Conservation (phyloP, 1,139 yeast species). For the Pichia sp. region DNA sequence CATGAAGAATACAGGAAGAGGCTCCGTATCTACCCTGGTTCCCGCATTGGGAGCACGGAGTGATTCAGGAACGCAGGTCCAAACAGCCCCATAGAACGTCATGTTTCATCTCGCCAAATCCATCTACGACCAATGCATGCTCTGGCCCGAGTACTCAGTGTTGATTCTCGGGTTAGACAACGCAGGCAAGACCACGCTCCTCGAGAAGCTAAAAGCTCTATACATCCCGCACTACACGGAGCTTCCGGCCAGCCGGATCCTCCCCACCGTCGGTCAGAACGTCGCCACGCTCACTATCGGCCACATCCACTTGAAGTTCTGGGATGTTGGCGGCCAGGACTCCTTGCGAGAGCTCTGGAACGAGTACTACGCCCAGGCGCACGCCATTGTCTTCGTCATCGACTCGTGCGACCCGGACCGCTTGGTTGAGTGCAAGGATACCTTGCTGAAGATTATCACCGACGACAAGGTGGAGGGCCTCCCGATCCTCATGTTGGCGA, state of each 20-base stretch:
- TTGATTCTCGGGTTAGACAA: slow-evolving; percentile 87
- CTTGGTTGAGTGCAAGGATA: slow-evolving; percentile 75
- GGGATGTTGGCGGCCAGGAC: slow-evolving; percentile 97
- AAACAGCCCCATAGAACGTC: too few species aligned
- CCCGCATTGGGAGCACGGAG: too few species aligned
- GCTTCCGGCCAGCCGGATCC: slow-evolving; percentile 46
- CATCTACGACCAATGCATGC: slow-evolving; percentile 52
- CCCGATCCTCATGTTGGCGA: slow-evolving; percentile 91
- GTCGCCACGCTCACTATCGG: slow-evolving; percentile 30
- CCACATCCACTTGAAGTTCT: slow-evolving; percentile 56
- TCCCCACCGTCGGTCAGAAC: slow-evolving; percentile 79
- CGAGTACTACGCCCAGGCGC: slow-evolving; percentile 78
- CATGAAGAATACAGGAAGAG: neutral
- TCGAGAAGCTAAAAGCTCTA: slow-evolving; percentile 57
- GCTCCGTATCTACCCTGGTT: too few species aligned
- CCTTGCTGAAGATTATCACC: slow-evolving; percentile 47
- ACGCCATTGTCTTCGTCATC: slow-evolving; percentile 86
- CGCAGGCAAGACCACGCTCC: slow-evolving; percentile 89
- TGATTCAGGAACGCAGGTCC: too few species aligned
- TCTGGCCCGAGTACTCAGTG: slow-evolving; percentile 65
- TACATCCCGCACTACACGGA: slow-evolving; percentile 42
- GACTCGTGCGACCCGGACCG: slow-evolving; percentile 85
- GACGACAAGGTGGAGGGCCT: slow-evolving; percentile 65
- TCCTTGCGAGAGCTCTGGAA: slow-evolving; percentile 81
- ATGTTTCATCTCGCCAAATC: slow-evolving; percentile 70